These are phyloP conservation scores for Saccharomyces jurei DNA, from an alignment of 805 yeast species.

Conservation along the genomic window DNA sequence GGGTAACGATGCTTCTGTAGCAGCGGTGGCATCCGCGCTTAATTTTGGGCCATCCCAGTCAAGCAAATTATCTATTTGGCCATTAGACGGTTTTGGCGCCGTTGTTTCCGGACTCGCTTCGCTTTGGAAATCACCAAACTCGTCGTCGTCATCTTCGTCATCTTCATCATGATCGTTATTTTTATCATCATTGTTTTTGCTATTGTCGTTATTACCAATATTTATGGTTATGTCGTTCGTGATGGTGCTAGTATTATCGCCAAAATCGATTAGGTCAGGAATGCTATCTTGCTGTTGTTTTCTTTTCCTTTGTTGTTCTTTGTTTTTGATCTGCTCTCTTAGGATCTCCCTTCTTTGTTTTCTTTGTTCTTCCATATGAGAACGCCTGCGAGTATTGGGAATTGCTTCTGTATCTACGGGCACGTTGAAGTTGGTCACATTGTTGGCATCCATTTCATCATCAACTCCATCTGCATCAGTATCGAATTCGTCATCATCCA, in stretches of 20 bases:
- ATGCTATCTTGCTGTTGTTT: slow-evolving; percentile 17
- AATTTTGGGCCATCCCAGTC: slow-evolving; percentile 6
- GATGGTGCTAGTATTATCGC: slow-evolving; percentile 10
- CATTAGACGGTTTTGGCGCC: slow-evolving; percentile 2
- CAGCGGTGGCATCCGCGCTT: slow-evolving; percentile 4
- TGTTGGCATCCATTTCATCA: slow-evolving; percentile 33
- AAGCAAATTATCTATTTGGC: slow-evolving; percentile 11
- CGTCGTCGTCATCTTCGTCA: slow-evolving; percentile 29
- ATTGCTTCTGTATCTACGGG: slow-evolving; percentile 4
- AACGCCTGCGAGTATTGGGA: slow-evolving; percentile 17
- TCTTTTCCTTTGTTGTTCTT: slow-evolving; percentile 28
- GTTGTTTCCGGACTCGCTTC: slow-evolving; percentile 15
- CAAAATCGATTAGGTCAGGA: slow-evolving; percentile 29
- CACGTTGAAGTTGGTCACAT: slow-evolving; percentile 25
- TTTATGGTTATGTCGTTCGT: not conserved
- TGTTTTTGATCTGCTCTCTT: slow-evolving; percentile 28
- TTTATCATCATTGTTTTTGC: not conserved
- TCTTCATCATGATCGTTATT: slow-evolving; percentile 10
- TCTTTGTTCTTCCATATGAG: slow-evolving; percentile 30
- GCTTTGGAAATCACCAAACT: slow-evolving; percentile 33
- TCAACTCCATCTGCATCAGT: slow-evolving; percentile 2
- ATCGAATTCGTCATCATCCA: slow-evolving; percentile 4
- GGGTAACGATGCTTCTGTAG: slow-evolving; percentile 7
- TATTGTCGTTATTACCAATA: slow-evolving; percentile 1
- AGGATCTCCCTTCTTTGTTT: slow-evolving; percentile 32